phyloP scores from a whole-genome alignment of 495 filamentous ascomycete genomes.

The Xylaria bambusicola region DNA sequence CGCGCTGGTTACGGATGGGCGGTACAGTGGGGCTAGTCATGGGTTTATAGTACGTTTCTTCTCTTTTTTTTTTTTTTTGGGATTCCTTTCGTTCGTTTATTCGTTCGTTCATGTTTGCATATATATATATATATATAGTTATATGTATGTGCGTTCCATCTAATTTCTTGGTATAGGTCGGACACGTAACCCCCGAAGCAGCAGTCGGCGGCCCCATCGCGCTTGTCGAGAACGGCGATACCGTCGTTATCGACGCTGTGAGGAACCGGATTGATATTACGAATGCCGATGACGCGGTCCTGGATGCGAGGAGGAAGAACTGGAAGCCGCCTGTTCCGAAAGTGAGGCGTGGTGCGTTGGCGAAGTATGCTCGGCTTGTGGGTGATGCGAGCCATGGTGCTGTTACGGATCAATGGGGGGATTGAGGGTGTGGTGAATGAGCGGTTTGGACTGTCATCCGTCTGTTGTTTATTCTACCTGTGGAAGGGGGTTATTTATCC shows the following conservation, averaged over 20 bases:
- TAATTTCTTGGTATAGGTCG: too few species aligned
- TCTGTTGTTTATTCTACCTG: too few species aligned
- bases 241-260: slow-evolving; percentile 83
- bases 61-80: too few species aligned
- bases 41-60: slow-evolving; percentile 76
- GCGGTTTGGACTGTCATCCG: too few species aligned
- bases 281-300: slow-evolving; percentile 64
- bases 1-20: slow-evolving; percentile 89
- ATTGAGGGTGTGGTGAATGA: too few species aligned
- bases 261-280: slow-evolving; percentile 73
- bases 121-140: too few species aligned
- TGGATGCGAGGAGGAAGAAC: slow-evolving; percentile 61
- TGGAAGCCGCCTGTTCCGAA: slow-evolving; percentile 75
- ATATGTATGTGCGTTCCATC: too few species aligned
- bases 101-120: too few species aligned
- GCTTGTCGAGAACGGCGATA: slow-evolving; percentile 76
- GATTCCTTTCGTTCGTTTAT: too few species aligned
- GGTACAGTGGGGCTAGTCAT: slow-evolving; percentile 88
- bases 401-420: slow-evolving; percentile 49
- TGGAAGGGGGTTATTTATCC: too few species aligned
- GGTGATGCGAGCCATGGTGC: slow-evolving; percentile 59
- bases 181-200: slow-evolving; percentile 93
- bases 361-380: slow-evolving; percentile 77
- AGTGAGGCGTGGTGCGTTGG: slow-evolving; percentile 84
- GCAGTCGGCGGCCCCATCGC: slow-evolving; percentile 80